Evolutionary conservation across 441 rosid species (phyloP), one percentile per base, ranked within the genome.

Genomic region (Erodium texanum): DNA sequence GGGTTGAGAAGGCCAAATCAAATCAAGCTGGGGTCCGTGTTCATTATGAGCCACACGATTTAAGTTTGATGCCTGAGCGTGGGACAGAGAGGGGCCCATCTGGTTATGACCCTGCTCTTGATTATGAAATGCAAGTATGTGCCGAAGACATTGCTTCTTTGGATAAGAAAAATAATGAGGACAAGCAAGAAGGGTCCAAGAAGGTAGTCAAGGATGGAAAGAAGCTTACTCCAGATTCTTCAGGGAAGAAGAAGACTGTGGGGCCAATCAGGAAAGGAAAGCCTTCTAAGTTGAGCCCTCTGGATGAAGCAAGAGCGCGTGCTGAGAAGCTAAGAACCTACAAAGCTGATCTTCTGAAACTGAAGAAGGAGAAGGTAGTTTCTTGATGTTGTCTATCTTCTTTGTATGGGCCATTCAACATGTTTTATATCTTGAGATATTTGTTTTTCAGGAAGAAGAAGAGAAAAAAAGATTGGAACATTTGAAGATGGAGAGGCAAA

Each of bases 321-420:
- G 99, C 99, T 68, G 97, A 94, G 75, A 87, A 78, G 78, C 88
- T 94, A 66, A 89, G 98, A 77, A 80, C 74, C 64, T 92, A 79
- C 73, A 94, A 94, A 82, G 94, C 96, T 76, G 98, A 92, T 74
- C 90, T 93, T 68, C 91, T 85, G 89, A 92, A 92, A 83, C 68
- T 92, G 81, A 94, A 89, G 84, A 92, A 89, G 78, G 94, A 92
- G 75, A 89, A 87, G 93, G 97, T 88, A n/a, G n/a, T n/a, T n/a
- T n/a, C n/a, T n/a, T n/a, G n/a, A n/a, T n/a, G n/a, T n/a, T n/a
- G n/a, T n/a, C n/a, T n/a, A n/a, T n/a, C n/a, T n/a, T n/a, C n/a
- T n/a, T 41, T 54, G 14, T 65, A 29, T 68, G 58, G 48, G 34
- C 67, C 75, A 67, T 59, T 52, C 20, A 45, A 22, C 8, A 19